Base-by-base conservation (phyloP, 2,329 filamentous ascomycete species). In the Monilinia vaccinii-corymbosi region DNA sequence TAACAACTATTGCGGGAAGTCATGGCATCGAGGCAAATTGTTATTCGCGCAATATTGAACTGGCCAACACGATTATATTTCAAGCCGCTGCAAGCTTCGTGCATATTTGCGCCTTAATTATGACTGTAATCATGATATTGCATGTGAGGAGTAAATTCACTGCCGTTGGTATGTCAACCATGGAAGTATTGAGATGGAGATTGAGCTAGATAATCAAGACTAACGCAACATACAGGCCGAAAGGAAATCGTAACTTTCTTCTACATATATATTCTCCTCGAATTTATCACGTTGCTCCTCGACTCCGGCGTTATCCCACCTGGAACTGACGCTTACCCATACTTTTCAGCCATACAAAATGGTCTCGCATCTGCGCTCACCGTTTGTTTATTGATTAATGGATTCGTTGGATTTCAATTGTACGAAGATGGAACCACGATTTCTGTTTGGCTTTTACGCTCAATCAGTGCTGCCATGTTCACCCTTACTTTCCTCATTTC, bases 1-100 rank as follows among this genome's bases (percentile, higher is more conserved):
- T 87, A 68, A 85, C 85, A 34, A 78, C 81, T 38, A 84, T 91
- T 65, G 81, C 84, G 25, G 82, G 80, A 66, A 81, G 82, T 60
- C 82, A 86, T 14, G 89, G 91, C 67, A 94, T 97, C 66, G 87
- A 96, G 73, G 85, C 94, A 60, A 84, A 86, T 71, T 99, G 94
- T 79, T 97, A 93, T 77, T 89, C 94, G 62, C 86, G 94, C 62
- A 95, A 94, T 70, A 93, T 99, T 74, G 92, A 97, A 75, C 76
- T 97, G 67, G 94, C 92, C 67, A 99, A 99, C 77, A 99, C 94
- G 45, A 93, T 97, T 77, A 99, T 99, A 71, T 99, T 99, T 73
- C 86, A 97, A 76, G 90, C 87, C 71, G 94, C 92, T 32, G 86
- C 91, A 25, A 90, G 89, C 63, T 91, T 93, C 71, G 89, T 94